Conservation (phyloP, 495 filamentous ascomycete species). For the Aspergillus diversus region DNA sequence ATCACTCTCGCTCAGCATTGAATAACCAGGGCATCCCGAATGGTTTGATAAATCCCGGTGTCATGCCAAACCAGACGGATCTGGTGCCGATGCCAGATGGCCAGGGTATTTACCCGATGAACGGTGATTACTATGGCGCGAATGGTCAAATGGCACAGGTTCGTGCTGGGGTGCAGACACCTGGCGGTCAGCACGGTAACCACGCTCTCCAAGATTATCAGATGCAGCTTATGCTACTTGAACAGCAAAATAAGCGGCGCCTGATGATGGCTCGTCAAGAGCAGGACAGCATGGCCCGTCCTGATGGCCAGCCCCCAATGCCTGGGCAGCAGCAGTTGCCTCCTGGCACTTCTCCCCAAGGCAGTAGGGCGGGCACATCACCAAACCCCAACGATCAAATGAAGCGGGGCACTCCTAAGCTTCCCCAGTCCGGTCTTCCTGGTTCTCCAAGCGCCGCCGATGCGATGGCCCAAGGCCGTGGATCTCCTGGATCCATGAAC, state of each 20-base stretch:
- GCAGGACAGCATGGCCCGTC: constrained; percentile 75
- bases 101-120: constrained; percentile 55
- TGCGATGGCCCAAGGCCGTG: constrained; percentile 69
- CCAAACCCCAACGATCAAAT: constrained; percentile 89
- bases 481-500: constrained; percentile 81
- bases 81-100: constrained; percentile 78
- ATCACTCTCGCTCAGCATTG: constrained; percentile 65
- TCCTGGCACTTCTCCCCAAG: constrained; percentile 79
- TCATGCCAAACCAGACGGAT: constrained; percentile 71
- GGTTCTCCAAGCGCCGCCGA: constrained; percentile 84
- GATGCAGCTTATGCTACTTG: constrained; percentile 98
- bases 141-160: constrained; percentile 61
- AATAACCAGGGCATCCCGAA: constrained; percentile 74
- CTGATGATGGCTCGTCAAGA: constrained; percentile 97
- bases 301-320: constrained; percentile 61
- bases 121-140: constrained; percentile 67
- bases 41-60: constrained; percentile 60
- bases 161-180: constrained; percentile 55
- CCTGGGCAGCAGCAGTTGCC: constrained; percentile 60
- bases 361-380: constrained; percentile 78
- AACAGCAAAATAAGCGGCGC: constrained; percentile 98
- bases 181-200: constrained; percentile 68
- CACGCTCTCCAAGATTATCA: constrained; percentile 98
- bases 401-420: constrained; percentile 88
- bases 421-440: constrained; percentile 71